Evolutionary conservation across 2,329 filamentous ascomycete species (phyloP), one percentile per base, ranked within the genome.

Genomic region (Aureobasidium lini): DNA sequence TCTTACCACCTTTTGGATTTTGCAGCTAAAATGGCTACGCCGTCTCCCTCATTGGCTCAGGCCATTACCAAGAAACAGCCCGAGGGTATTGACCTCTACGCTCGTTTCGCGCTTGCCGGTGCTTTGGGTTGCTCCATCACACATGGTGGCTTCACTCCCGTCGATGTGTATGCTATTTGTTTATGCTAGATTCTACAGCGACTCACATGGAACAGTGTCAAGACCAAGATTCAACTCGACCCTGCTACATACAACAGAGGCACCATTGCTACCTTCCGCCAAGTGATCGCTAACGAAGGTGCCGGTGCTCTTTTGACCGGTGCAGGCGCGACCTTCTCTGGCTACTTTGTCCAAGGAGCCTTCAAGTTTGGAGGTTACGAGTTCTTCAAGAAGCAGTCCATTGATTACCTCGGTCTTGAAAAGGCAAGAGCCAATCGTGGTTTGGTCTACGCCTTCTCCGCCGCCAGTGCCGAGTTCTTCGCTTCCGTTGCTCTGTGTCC

Each of bases 61-160:
- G 78, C 79, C 62, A 67, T 70, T 46, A 71, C 77, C 64, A 77
- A 79, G 23, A 69, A 75, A 67, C 79, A 84, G 75, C 80, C 84
- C 65, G 79, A 75, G 67, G 84, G 86, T 64, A 47, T 91, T 67
- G 79, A 76, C 62, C 89, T 99, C 70, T 97, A 97, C 86, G 89
- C 90, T 71, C 86, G 90, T 79, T 96, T 96, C 81, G 93, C 94
- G 79, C 88, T 99, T 71, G 91, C 94, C 71, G 94, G 94, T 79
- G 94, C 94, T 70, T 81, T 97, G 82, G 96, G 94, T 86, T 99
- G 94, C 80, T 93, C 92, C 70, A 81, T 97, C 79, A 99, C 94
- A 73, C 94, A 99, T 84, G 94, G 93, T 77, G 88, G 84, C 72
- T 86, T 97, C 71, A 99, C 94, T 69, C 94, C 94, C 73, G 91